Base-by-base conservation (phyloP, 2,329 filamentous ascomycete species). In the Fusarium pininemorale region DNA sequence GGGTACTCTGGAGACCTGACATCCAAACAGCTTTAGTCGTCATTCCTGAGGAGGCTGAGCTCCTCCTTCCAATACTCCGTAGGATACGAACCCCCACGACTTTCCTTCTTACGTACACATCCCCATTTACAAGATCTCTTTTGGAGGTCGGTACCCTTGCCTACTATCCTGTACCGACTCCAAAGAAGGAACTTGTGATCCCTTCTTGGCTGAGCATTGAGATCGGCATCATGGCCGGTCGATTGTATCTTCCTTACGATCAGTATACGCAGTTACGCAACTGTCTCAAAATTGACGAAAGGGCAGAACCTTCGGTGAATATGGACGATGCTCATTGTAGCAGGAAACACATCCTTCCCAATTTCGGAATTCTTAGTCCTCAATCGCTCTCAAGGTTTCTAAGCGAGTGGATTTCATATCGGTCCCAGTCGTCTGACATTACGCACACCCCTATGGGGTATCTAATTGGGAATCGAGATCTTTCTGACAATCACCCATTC, bases 31-130 rank as follows among this genome's bases (percentile, higher is more conserved):
- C 56, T 0, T 18, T 65, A 2, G 13, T 65, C 1, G 11, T 65
- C 1, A 65, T 65, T 10, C 62, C 62, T 15, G 62, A 65, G 20
- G 62, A 65, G 6, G 56, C 62, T n/a, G 62, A 65, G 22, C 56
- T 65, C 3, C 62, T 65, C 32, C 38, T 65, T 18, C 45, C 45
- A 12, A 62, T 4, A 3, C 56, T 65, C 2, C 57, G 45, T 3
- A 62, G 26, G 39, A 26, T 24, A 28, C 20, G 12, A 24, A 28
- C 6, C 5, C 24, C 22, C 26, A 15, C 10, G 7, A n/a, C 39
- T 1, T 65, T 20, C 12, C 45, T 65, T 12, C 57, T 65, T 22
- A 28, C 62, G 0, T 53, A 65, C 22, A 26, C 56, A 3, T 15
- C 45, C 4, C 22, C 62, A 24, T 7, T 39, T 5, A 63, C 45